Conservation (phyloP, 2,329 filamentous ascomycete species). For the Cercospora nicotianae region DNA sequence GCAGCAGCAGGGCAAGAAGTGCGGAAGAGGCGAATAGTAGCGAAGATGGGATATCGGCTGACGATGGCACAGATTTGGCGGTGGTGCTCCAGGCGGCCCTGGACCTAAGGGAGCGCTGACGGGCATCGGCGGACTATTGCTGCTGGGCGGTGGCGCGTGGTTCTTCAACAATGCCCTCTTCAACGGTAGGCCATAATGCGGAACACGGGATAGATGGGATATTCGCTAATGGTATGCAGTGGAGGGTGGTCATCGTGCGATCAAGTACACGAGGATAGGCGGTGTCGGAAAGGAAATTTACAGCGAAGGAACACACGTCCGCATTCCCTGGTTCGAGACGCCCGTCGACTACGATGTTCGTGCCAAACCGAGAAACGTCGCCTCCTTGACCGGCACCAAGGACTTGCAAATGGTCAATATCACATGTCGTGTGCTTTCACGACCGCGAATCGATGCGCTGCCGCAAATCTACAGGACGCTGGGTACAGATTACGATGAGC, state of each 20-base stretch:
- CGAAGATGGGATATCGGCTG: constrained; percentile 14
- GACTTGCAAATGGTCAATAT: constrained; percentile 99
- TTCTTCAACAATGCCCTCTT: constrained; percentile 65
- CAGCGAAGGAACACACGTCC: constrained; percentile 91
- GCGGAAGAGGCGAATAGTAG: constrained; percentile 13
- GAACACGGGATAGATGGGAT: neutral
- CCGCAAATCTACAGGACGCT: constrained; percentile 97
- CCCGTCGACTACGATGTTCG: constrained; percentile 96
- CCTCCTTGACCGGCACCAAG: constrained; percentile 96
- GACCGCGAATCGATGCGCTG: constrained; percentile 81
- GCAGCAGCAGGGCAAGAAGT: constrained; percentile 51
- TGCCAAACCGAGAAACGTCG: constrained; percentile 93
- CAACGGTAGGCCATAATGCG: constrained; percentile 55
- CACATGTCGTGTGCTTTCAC: constrained; percentile 96
- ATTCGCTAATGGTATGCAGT: constrained; percentile 50
- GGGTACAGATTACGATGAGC: constrained; percentile 94
- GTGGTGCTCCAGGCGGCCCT: constrained; percentile 51
- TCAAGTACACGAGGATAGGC: constrained; percentile 88
- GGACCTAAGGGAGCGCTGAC: constrained; percentile 54
- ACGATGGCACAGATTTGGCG: constrained; percentile 45
- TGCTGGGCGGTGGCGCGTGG: constrained; percentile 56
- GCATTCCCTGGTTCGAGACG: constrained; percentile 95
- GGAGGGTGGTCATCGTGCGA: constrained; percentile 96
- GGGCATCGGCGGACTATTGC: constrained; percentile 55
- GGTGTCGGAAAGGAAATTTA: constrained; percentile 98